phyloP scores from a whole-genome alignment of 2,329 filamentous ascomycete species.

The Coniochaeta pulveracea region DNA sequence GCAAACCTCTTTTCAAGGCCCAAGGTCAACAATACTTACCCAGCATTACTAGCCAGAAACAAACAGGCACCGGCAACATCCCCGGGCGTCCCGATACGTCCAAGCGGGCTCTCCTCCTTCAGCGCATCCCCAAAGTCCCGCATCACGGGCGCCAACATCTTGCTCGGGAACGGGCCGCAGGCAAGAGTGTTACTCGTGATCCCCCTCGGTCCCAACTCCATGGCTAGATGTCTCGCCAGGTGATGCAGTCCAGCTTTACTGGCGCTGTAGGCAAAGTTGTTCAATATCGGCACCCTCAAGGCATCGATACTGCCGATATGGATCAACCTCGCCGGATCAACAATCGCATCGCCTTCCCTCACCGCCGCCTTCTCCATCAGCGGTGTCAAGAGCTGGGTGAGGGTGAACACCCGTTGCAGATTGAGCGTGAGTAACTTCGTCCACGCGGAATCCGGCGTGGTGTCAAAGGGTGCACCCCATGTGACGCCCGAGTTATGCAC shows the following conservation, averaged over 20 bases:
- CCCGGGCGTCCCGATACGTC: constrained; percentile 53
- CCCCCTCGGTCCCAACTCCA: constrained; percentile 45
- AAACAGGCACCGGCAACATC: constrained; percentile 64
- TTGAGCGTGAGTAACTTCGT: constrained; percentile 51
- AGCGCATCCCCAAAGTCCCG: constrained; percentile 43
- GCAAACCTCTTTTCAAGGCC: constrained; percentile 2
- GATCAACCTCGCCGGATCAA: constrained; percentile 45
- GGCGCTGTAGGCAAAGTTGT: constrained; percentile 50
- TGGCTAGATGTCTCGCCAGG: constrained; percentile 45
- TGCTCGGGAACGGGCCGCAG: constrained; percentile 59
- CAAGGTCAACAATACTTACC: constrained; percentile 22
- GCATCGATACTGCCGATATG: constrained; percentile 57
- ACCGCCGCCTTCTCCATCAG: constrained; percentile 38
- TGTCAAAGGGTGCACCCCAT: constrained; percentile 50
- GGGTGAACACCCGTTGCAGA: constrained; percentile 56
- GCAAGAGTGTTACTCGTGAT: constrained; percentile 59
- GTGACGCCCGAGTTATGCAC: constrained; percentile 57
- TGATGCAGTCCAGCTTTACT: constrained; percentile 57
- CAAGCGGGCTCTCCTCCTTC: constrained; percentile 47
- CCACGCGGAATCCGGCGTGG: constrained; percentile 48
- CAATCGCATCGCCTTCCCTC: constrained; percentile 11
- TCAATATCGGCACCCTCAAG: constrained; percentile 43
- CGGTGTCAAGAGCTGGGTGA: constrained; percentile 50
- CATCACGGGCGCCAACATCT: constrained; percentile 56
- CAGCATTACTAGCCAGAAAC: constrained; percentile 57